These are phyloP conservation scores for Ophiostoma montium DNA, from an alignment of 2,329 filamentous ascomycete genomes.

Conservation along the genomic window DNA sequence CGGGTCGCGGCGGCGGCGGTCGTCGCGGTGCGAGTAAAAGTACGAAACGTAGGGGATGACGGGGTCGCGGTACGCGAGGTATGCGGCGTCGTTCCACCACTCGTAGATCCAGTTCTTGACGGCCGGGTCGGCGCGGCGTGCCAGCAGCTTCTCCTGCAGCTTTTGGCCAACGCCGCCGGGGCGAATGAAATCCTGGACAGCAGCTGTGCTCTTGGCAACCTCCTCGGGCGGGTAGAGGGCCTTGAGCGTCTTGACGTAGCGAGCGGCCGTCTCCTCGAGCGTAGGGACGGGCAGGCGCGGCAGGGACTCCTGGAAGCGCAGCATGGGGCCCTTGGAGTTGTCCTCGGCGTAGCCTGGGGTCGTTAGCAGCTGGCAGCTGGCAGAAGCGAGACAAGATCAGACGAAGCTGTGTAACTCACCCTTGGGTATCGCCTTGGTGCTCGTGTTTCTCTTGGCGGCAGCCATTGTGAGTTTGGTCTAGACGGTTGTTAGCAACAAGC, in stretches of 20 bases:
- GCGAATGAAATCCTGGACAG: conserved; percentile 75
- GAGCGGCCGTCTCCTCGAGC: conserved; percentile 66
- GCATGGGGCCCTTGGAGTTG: conserved; percentile 62
- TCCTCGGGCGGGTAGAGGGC: conserved; percentile 57
- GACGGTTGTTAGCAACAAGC: neutral
- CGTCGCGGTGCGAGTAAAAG: conserved; percentile 97
- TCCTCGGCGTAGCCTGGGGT: conserved; percentile 63
- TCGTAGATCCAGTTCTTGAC: conserved; percentile 90
- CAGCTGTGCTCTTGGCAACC: conserved; percentile 60
- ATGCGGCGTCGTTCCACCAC: conserved; percentile 96
- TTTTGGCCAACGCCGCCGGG: conserved; percentile 72
- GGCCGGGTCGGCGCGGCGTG: conserved; percentile 63
- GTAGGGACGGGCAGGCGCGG: conserved; percentile 66
- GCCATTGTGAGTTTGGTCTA: conserved; percentile 31
- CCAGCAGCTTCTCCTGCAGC: conserved; percentile 78
- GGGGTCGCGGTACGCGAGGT: conserved; percentile 85
- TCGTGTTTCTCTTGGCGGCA: conserved; percentile 39
- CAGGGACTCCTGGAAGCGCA: conserved; percentile 76
- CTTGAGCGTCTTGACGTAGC: conserved; percentile 69
- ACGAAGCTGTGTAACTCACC: conserved; percentile 5
- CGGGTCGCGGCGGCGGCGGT: conserved; percentile 73
- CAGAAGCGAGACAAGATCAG: neutral
- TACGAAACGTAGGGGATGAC: conserved; percentile 97
- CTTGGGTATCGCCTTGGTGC: conserved; percentile 25
- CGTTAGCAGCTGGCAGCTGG: neutral